Evolutionary conservation across 1,284 basidiomycete genomes (phyloP).

Genomic region (Gomphus bonarii): DNA sequence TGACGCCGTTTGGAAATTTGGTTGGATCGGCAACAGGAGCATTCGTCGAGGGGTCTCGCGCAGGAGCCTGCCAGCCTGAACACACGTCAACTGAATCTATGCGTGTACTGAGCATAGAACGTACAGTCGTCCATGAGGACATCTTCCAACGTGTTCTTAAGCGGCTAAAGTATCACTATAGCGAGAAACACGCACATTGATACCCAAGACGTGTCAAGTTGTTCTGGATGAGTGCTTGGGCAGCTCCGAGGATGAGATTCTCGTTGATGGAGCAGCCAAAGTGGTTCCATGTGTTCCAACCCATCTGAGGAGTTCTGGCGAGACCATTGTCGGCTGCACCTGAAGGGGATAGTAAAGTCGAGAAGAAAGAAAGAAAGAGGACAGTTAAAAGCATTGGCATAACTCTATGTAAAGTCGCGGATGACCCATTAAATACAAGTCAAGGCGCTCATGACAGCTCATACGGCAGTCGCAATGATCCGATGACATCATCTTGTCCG

Average conservation of each 20-base stretch:
- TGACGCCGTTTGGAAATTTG: slow-evolving; percentile 37
- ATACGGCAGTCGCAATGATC: no score
- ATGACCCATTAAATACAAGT: no score
- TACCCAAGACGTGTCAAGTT: slow-evolving; percentile 20
- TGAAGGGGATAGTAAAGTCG: slow-evolving; percentile 1
- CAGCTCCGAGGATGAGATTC: slow-evolving; percentile 24
- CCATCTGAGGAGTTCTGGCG: slow-evolving; percentile 30
- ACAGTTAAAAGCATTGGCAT: not conserved
- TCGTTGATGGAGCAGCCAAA: slow-evolving; percentile 27
- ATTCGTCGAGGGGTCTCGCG: slow-evolving; percentile 21
- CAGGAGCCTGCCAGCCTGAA: slow-evolving; percentile 25
- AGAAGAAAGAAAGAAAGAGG: not conserved
- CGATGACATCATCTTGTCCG: no score
- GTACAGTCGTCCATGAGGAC: slow-evolving; percentile 26
- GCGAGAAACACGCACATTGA: slow-evolving; percentile 20
- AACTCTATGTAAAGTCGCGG: no score
- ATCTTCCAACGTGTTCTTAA: slow-evolving; percentile 15
- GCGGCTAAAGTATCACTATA: not conserved
- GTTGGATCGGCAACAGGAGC: slow-evolving; percentile 25
- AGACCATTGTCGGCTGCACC: slow-evolving; percentile 24
- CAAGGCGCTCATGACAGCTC: no score
- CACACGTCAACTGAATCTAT: not conserved
- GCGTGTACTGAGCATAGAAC: slow-evolving; percentile 3
- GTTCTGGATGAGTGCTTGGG: slow-evolving; percentile 19
- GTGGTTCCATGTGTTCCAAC: slow-evolving; percentile 30